These are phyloP conservation scores for Mycena leptocephala DNA, from an alignment of 768 basidiomycete genomes.

Conservation along the genomic window DNA sequence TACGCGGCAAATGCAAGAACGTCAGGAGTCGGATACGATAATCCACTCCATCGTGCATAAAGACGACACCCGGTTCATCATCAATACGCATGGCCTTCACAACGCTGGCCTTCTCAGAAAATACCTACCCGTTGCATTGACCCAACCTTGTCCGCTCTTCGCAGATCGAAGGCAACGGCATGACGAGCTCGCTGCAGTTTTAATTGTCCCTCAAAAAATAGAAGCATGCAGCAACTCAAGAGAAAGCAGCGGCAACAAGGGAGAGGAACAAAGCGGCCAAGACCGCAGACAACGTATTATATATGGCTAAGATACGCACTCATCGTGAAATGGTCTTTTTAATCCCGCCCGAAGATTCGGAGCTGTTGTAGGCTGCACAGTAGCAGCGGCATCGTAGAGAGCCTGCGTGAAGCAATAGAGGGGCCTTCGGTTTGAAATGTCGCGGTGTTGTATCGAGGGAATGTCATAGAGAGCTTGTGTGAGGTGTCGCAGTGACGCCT, in stretches of 20 bases:
- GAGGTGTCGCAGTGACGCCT: too few relatives aligned
- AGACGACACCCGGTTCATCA: constrained; percentile 38
- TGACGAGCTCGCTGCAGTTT: neutral
- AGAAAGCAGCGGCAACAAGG: neutral
- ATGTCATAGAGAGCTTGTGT: too few relatives aligned
- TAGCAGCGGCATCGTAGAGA: too few relatives aligned
- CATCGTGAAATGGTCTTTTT: too few relatives aligned
- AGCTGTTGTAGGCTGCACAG: too few relatives aligned
- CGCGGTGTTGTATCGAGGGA: too few relatives aligned
- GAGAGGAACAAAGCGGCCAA: neutral
- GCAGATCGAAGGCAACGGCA: neutral
- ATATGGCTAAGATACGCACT: too few relatives aligned
- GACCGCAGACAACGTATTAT: too few relatives aligned
- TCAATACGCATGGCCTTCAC: constrained; percentile 48
- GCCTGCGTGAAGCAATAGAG: too few relatives aligned
- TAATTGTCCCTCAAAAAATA: neutral
- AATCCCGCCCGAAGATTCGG: too few relatives aligned
- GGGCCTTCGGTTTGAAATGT: too few relatives aligned
- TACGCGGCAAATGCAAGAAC: constrained; percentile 31
- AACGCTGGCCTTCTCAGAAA: constrained; percentile 39
- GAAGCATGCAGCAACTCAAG: neutral
- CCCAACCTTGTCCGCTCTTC: neutral
- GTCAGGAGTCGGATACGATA: constrained; percentile 15
- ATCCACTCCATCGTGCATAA: constrained; percentile 37
- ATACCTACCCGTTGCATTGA: constrained; percentile 9